Base-by-base conservation (phyloP, 2,329 filamentous ascomycete genomes). In the Penicillium freii region DNA sequence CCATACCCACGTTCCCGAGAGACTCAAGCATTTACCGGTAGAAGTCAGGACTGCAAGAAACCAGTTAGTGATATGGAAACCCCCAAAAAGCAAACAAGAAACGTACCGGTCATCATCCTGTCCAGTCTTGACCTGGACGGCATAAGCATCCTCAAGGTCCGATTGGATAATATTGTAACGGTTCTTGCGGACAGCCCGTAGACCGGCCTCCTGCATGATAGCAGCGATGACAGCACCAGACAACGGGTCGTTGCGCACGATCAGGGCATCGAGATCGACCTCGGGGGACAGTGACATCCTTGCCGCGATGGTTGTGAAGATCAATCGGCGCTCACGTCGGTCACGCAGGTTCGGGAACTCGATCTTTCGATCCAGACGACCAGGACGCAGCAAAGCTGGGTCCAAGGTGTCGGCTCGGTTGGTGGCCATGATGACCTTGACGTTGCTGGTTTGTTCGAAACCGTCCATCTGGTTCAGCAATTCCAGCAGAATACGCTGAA, bases 391-490 rank as follows among this genome's bases (percentile, higher is more conserved):
- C 61, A 99, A 84, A 42, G 94, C 94, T 17, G 94, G 94, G 74
- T 99, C 94, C 64, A 99, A 84, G 7, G 94, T 99, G 76, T 97
- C 94, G 65, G 94, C 93, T 74, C 94, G 89, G 82, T 99, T 99
- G 66, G 94, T 99, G 66, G 94, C 94, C 94, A 99, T 99, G 80
- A 99, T 99, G 74, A 99, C 94, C 82, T 99, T 99, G 78, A 99
- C 94, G 77, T 99, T 99, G 75, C 91, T 90, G 0, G 92, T 96
- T 78, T 99, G 94, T 76, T 99, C 94, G 81, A 99, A 99, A 64
- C 94, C 94, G 75, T 99, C 94, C 94, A 99, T 99, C 79, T 99
- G 94, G 80, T 99, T 99, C 63, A 99, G 87, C 66, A 99, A 81
- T 77, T 99, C 94, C 59, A 99, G 87, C 58, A 99, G 82, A 71